Conservation (phyloP, 768 basidiomycete genomes). For the Tulasnella calospora region DNA sequence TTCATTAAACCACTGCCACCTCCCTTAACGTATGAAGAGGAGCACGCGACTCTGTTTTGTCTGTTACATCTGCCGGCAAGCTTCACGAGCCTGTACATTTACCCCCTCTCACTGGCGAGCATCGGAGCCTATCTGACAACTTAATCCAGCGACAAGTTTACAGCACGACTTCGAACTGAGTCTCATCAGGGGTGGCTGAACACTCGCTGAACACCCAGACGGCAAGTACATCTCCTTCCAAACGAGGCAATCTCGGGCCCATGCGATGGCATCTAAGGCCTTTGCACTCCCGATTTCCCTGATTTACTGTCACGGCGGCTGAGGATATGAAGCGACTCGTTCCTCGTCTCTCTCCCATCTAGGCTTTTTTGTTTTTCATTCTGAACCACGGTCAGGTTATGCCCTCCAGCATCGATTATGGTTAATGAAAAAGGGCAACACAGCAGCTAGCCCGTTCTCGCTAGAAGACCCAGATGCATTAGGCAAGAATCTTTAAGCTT, state of each 20-base stretch:
- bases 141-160: not conserved
- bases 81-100: not conserved
- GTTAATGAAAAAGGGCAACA: not conserved
- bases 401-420: not conserved
- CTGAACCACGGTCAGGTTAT: not conserved
- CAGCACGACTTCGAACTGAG: not conserved
- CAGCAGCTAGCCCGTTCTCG: not conserved
- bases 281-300: not conserved
- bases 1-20: not conserved
- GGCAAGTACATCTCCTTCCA: not conserved
- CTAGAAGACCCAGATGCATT: not conserved
- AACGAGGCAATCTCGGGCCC: not conserved
- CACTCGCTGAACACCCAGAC: not conserved
- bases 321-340: not conserved
- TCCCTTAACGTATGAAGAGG: not conserved
- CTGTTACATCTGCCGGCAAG: not conserved
- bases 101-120: not conserved
- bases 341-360: not conserved
- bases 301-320: not conserved
- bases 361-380: not conserved
- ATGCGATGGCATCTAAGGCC: not conserved
- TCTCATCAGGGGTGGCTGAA: not conserved
- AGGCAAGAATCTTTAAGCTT: not conserved
- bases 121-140: constrained; percentile 1
- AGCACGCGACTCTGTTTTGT: not conserved